A percentile compares a stretch with the other conserved stretches of the same genome.
phyloP scores from a whole-genome alignment of 768 basidiomycete genomes.

The Russula brevipes region DNA sequence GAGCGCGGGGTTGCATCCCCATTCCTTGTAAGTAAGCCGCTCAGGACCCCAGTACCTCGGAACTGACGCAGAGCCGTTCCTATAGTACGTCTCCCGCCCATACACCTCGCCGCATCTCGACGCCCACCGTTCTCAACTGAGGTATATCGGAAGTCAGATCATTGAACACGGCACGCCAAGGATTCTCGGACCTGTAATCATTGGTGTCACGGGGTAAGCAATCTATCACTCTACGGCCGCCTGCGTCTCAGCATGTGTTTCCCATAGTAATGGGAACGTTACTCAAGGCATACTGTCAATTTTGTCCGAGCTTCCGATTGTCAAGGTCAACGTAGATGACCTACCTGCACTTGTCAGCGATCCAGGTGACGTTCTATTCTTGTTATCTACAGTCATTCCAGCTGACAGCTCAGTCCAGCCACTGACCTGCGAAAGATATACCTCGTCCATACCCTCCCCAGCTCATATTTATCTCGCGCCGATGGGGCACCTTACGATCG shows the following conservation, averaged over 20 bases:
- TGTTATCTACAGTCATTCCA: background rate
- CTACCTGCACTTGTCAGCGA: conserved; percentile 51
- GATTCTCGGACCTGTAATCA: conserved; percentile 69
- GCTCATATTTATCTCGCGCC: conserved; percentile 61
- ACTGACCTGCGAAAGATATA: conserved; percentile 65
- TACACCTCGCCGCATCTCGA: conserved; percentile 61
- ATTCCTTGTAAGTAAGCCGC: conserved; percentile 57
- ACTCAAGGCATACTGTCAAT: conserved; percentile 71
- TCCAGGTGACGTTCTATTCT: conserved; percentile 38
- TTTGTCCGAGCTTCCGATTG: conserved; percentile 63
- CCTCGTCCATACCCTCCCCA: conserved; percentile 62
- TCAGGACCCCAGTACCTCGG: background rate
- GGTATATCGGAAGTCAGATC: conserved; percentile 54
- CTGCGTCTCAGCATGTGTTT: conserved; percentile 5
- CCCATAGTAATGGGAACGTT: conserved; percentile 69
- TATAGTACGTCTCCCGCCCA: conserved; percentile 74
- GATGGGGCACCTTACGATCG: conserved; percentile 58
- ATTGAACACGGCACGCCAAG: conserved; percentile 51
- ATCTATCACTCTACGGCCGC: background rate
- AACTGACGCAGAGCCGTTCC: background rate
- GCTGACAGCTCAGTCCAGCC: conserved; percentile 34
- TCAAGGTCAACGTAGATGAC: conserved; percentile 50
- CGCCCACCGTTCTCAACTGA: conserved; percentile 50
- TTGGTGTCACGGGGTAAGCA: conserved; percentile 76
- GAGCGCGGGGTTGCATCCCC: conserved; percentile 77